Evolutionary conservation across 768 basidiomycete genomes (phyloP), one percentile per base, ranked within the genome.

Genomic region (Lactarius hengduanensis): DNA sequence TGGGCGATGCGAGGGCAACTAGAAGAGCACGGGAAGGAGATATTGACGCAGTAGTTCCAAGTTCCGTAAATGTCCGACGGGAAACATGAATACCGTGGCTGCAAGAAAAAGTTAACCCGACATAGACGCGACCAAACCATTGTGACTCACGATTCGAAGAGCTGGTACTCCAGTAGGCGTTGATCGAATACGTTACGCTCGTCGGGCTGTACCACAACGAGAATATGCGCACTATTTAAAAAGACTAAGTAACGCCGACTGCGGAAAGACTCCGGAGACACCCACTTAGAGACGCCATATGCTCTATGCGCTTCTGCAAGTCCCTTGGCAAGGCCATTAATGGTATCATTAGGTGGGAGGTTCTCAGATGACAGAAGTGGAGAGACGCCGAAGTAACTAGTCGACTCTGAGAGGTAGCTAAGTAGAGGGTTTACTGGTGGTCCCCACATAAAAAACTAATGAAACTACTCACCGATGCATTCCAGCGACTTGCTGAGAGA

Each of bases 181-280:
- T 99, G 96, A 75, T 98, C 96, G 74, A 98, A 98, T 5, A 96
- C 84, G 76, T 99, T 99, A 43, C 96, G 83, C 75, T 98, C 96
- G 50, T 85, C 84, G 4, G 86, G 82, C 72, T 96, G 95, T 0
- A 93, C 86, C n/a, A 98, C 93, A 72, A 98, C 92, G 15, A 98
- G 80, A 32, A 98, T 84, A 43, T 76, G 77, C 5, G 86, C 81
- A 13, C 83, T 84, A 68, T 59, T 41, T 43, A 1, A 63, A 60
- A 53, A n/a, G 47, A 30, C 58, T 40, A 30, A 59, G 34, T 34
- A 28, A 26, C 8, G 53, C 36, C 36, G 32, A 41, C 6, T 26
- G 20, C 8, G 41, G 30, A 32, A 22, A 10, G n/a, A 53, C 55
- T 26, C n/a, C 32, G 32, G 50, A 55, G 36, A 43, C 30, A 73